Evolutionary conservation across 129 eudicot species (phyloP), one percentile per base, ranked within the genome.

Genomic region (Saussurea involucrata): DNA sequence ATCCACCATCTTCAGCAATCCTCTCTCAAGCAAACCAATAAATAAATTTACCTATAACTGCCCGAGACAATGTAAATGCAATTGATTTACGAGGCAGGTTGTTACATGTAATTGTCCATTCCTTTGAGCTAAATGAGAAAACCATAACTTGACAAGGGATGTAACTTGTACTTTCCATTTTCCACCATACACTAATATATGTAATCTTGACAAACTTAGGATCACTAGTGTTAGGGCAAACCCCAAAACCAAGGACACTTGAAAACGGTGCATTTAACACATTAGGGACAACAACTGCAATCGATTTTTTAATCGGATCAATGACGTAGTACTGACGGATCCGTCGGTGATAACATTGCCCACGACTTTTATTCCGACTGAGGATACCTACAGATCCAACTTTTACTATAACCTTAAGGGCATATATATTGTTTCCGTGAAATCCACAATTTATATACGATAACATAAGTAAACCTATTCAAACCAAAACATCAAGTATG

Each of bases 201-300:
- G 73, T 82, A 68, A 83, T 61, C 70, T 78, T 75, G 17, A 86
- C 87, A 27, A 86, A 71, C 74, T 86, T 86, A 32, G 69, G 63
- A 34, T 83, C 87, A 27, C 21, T 5, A 6, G 49, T 71, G 6
- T 44, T 15, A 0, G 70, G 77, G 27, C 83, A 78, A 76, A 71
- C 75, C 4, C 90, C 90, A 44, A 83, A 83, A 42, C 90, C 87
- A 53, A 86, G 75, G 9, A 80, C 87, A 68, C 63, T 71, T 65
- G 60, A 28, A 15, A 66, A 73, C 25, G 84, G 82, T 3, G 12
- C 60, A 8, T 34, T 18, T 0, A 73, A 81, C 25, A 66, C 61
- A 73, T 22, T 25, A 20, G 80, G 77, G 25, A 31, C 20, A 12
- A 32, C 63, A 9, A 83, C 17, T 18, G 22, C 42, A 21, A 72